Conservation (phyloP, 306 rosid species). For the Rubus idaeus region DNA sequence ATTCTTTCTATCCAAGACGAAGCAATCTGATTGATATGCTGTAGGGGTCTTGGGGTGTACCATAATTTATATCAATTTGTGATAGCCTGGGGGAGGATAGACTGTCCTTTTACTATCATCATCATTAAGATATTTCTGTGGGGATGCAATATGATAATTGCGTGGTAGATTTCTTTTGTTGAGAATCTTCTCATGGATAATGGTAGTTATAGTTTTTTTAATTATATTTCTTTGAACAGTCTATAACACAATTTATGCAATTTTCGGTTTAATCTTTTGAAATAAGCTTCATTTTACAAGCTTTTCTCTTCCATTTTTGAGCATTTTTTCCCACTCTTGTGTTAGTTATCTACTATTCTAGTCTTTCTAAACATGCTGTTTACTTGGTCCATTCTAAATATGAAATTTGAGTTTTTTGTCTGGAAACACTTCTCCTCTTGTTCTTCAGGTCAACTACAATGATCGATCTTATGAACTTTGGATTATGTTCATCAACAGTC, state of each 20-base stretch:
- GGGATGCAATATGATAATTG: neutral
- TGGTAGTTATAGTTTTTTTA: neutral
- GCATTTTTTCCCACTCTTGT: conserved; percentile 1
- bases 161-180: too few relatives aligned
- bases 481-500: conserved; percentile 91
- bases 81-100: neutral
- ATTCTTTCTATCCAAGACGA: neutral
- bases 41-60: neutral
- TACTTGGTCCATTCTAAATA: conserved; percentile 27
- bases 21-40: neutral
- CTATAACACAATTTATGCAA: neutral
- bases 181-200: neutral
- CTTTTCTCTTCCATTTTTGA: neutral
- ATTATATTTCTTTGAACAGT: neutral
- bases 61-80: neutral
- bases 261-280: neutral
- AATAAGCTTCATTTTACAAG: neutral
- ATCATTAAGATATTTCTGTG: neutral
- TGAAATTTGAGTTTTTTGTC: conserved; percentile 35
- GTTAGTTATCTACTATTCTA: neutral
- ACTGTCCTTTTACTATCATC: neutral
- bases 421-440: conserved; percentile 47
- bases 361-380: conserved; percentile 5
- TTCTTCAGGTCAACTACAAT: conserved; percentile 74
- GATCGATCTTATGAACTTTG: conserved; percentile 77